Conservation (phyloP, 2,329 filamentous ascomycete genomes). For the Cladosporium sp. region DNA sequence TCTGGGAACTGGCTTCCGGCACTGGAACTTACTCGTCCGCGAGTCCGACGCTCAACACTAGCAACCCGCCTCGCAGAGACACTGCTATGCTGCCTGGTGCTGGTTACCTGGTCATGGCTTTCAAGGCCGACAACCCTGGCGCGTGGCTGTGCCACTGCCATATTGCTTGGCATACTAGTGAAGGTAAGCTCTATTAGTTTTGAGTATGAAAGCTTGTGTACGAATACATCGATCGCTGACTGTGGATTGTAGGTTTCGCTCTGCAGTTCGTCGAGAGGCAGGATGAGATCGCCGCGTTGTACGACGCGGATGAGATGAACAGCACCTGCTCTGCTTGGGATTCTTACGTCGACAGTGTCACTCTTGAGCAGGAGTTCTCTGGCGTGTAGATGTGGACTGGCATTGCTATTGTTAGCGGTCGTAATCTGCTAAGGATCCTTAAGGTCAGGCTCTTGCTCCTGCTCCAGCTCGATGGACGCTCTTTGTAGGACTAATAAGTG, state of each 20-base stretch:
- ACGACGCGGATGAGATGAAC: not conserved
- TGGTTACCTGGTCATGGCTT: slow-evolving; percentile 32
- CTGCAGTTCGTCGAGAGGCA: slow-evolving; percentile 25
- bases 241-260: slow-evolving; percentile 14
- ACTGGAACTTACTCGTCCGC: slow-evolving; percentile 32
- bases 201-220: too few species aligned
- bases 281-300: not conserved
- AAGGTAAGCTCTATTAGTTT: slow-evolving; percentile 8
- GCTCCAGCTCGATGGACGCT: too few species aligned
- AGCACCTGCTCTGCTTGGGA: not conserved
- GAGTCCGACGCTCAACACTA: slow-evolving; percentile 27
- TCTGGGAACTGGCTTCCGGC: slow-evolving; percentile 39
- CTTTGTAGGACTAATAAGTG: too few species aligned
- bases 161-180: slow-evolving; percentile 30
- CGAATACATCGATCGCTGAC: not conserved
- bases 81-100: slow-evolving; percentile 30
- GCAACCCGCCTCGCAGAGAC: slow-evolving; percentile 31
- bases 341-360: not conserved
- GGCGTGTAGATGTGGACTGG: not conserved
- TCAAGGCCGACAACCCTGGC: slow-evolving; percentile 32
- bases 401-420: too few species aligned
- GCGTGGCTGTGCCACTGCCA: slow-evolving; percentile 29
- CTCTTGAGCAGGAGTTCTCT: slow-evolving; percentile 2
- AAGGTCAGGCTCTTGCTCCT: too few species aligned
- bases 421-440: too few species aligned